Evolutionary conservation across 2,329 filamentous ascomycete genomes (phyloP).

Genomic region (Calcarisporium arbuscula): DNA sequence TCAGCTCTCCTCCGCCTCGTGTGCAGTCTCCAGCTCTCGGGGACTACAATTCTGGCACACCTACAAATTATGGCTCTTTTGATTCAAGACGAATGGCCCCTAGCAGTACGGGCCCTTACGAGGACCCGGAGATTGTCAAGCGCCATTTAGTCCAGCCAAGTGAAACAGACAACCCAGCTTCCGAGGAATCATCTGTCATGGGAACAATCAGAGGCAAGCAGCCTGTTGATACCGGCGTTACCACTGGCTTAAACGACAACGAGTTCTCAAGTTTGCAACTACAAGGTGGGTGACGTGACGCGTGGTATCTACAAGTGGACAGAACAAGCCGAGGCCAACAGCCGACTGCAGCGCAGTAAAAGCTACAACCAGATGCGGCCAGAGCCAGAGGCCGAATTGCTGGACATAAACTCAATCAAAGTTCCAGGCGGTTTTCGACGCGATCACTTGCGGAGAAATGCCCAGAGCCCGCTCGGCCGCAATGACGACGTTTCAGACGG

Average conservation of each 20-base stretch:
- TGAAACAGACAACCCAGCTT: slow-evolving; percentile 36
- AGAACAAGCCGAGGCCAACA: slow-evolving; percentile 72
- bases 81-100: slow-evolving; percentile 56
- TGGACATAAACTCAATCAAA: slow-evolving; percentile 86
- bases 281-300: slow-evolving; percentile 91
- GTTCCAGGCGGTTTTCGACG: slow-evolving; percentile 89
- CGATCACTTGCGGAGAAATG: slow-evolving; percentile 76
- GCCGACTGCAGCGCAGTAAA: slow-evolving; percentile 69
- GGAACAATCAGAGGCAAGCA: slow-evolving; percentile 50
- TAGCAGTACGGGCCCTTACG: slow-evolving; percentile 53
- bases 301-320: slow-evolving; percentile 95
- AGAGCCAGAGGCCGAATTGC: slow-evolving; percentile 69
- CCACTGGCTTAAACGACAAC: slow-evolving; percentile 51
- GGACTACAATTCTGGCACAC: slow-evolving; percentile 37
- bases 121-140: slow-evolving; percentile 87
- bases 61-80: slow-evolving; percentile 80
- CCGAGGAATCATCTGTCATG: slow-evolving; percentile 38
- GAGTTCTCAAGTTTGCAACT: slow-evolving; percentile 91
- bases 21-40: slow-evolving; percentile 30
- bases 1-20: slow-evolving; percentile 48
- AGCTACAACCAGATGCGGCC: slow-evolving; percentile 78
- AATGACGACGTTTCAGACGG: slow-evolving; percentile 26
- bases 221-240: slow-evolving; percentile 30
- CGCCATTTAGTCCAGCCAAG: slow-evolving; percentile 75
- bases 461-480: slow-evolving; percentile 48